Evolutionary conservation across 2,329 filamentous ascomycete genomes (phyloP), one percentile per base, ranked within the genome.

Genomic region (Aspergillus felis): DNA sequence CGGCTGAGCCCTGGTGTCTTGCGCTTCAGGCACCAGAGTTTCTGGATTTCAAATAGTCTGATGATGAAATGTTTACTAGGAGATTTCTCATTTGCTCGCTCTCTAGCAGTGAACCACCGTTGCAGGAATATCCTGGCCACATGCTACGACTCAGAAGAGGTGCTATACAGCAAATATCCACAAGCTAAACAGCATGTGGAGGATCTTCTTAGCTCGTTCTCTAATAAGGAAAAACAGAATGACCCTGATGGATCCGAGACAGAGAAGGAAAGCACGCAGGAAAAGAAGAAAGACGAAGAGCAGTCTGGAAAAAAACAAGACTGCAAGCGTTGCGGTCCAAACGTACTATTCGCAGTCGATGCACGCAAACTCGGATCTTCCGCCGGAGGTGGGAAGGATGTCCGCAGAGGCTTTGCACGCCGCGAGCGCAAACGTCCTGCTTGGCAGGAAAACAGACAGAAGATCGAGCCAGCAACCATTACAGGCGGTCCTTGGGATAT

Each of bases 141-240:
- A 35, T 76, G 74, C 61, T 80, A 78, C 59, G 78, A 81, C 60
- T 74, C 71, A 12, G 66, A 71, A 53, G 71, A 76, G 27, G 66
- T 64, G 53, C 80, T 97, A 1, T 74, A 79, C 10, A 79, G 76
- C 59, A 96, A 96, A 75, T 92, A 93, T 66, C 90, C 91, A 0
- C 85, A 91, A 64, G 87, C 82, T 1, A 76, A 79, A 53, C 79
- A 79, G 57, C 85, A 88, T 67, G 82, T 87, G 59, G 75, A 78
- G 60, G 75, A 80, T 3, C 70, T 78, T 12, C 57, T 71, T 3
- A 46, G 50, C 27, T 55, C 62, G 12, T 58, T 53, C 27, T 14
- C 42, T 4, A 35, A 35, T 17, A 50, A 53, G 28, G 57, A 27
- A 47, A 56, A 50, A 25, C 24, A 10, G 42, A 9, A 44, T 17